A percentile compares a stretch with the other conserved stretches of the same genome.
Evolutionary conservation across 495 filamentous ascomycete genomes (phyloP).

Genomic region (Penicillium parvum): DNA sequence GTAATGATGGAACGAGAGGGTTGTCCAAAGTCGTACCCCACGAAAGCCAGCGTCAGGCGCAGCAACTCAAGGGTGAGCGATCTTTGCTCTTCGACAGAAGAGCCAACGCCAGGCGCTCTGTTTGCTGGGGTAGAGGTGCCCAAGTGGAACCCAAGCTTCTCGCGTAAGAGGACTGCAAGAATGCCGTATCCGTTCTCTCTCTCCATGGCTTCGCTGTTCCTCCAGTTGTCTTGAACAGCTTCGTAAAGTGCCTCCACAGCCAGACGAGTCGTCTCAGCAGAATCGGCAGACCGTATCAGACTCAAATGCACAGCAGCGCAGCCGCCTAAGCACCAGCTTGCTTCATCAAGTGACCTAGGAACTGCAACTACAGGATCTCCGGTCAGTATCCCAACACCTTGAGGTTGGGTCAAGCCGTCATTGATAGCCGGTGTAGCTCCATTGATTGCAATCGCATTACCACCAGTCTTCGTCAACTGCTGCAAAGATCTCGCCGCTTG

Average conservation of each 20-base stretch:
- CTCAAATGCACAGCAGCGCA: constrained; percentile 80
- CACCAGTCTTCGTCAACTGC: constrained; percentile 64
- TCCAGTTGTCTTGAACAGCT: constrained; percentile 82
- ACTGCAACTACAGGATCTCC: constrained; percentile 79
- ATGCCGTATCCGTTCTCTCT: constrained; percentile 90
- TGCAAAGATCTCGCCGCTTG: constrained; percentile 68
- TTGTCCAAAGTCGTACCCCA: constrained; percentile 74
- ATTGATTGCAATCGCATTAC: constrained; percentile 80
- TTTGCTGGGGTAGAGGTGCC: constrained; percentile 19
- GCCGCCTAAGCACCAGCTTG: constrained; percentile 86
- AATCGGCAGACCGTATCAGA: constrained; percentile 69
- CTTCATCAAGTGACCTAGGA: constrained; percentile 81
- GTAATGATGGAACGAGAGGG: constrained; percentile 86
- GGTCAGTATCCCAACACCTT: constrained; percentile 75
- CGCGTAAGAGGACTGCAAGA: constrained; percentile 69
- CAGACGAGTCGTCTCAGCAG: constrained; percentile 62
- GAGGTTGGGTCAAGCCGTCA: constrained; percentile 71
- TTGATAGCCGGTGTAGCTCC: constrained; percentile 84
- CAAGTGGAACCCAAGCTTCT: constrained; percentile 58
- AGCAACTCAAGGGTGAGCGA: constrained; percentile 67
- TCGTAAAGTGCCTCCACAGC: constrained; percentile 80
- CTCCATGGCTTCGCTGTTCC: constrained; percentile 98
- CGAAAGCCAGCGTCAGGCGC: constrained; percentile 71
- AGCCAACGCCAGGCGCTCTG: constrained; percentile 34
- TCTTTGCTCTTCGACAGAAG: constrained; percentile 49